Percentiles rank a stretch among this genome's conserved stretches.
Evolutionary conservation across 2,329 filamentous ascomycete species (phyloP).

Genomic region (Immersiporthe knoxdaviesiana): DNA sequence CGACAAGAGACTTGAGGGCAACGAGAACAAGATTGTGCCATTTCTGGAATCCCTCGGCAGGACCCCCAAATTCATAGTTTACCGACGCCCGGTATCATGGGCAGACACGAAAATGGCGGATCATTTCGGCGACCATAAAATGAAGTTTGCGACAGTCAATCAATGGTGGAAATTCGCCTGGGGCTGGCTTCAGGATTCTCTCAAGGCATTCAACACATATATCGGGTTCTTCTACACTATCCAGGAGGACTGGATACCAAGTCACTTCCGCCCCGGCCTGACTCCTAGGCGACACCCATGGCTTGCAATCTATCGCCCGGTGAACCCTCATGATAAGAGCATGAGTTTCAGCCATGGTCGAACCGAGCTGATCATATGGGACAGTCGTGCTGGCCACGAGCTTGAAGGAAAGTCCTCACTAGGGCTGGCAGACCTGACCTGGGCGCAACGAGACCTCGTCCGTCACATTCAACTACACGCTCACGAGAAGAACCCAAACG

Average conservation of each 20-base stretch:
- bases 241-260: slow-evolving; percentile 42
- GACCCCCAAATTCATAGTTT: slow-evolving; percentile 38
- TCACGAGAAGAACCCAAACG: slow-evolving; percentile 36
- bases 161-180: slow-evolving; percentile 42
- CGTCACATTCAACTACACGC: slow-evolving; percentile 40
- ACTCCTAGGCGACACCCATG: slow-evolving; percentile 49
- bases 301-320: slow-evolving; percentile 53
- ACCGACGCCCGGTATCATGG: slow-evolving; percentile 47
- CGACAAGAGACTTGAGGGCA: slow-evolving; percentile 15
- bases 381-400: slow-evolving; percentile 40
- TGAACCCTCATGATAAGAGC: slow-evolving; percentile 39
- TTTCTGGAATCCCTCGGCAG: slow-evolving; percentile 23
- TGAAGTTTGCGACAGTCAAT: slow-evolving; percentile 38
- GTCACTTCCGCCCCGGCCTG: slow-evolving; percentile 28
- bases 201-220: slow-evolving; percentile 42
- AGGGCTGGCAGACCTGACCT: slow-evolving; percentile 43
- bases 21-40: slow-evolving; percentile 11
- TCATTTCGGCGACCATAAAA: slow-evolving; percentile 37
- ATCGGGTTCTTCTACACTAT: slow-evolving; percentile 56
- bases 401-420: slow-evolving; percentile 31
- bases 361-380: slow-evolving; percentile 61
- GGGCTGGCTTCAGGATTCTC: slow-evolving; percentile 31
- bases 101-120: slow-evolving; percentile 44
- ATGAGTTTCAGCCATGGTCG: slow-evolving; percentile 18
- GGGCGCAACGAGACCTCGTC: slow-evolving; percentile 52